Base-by-base conservation (phyloP, 192 early-diverging fungal species). In the Gaertneriomyces semiglobifer region DNA sequence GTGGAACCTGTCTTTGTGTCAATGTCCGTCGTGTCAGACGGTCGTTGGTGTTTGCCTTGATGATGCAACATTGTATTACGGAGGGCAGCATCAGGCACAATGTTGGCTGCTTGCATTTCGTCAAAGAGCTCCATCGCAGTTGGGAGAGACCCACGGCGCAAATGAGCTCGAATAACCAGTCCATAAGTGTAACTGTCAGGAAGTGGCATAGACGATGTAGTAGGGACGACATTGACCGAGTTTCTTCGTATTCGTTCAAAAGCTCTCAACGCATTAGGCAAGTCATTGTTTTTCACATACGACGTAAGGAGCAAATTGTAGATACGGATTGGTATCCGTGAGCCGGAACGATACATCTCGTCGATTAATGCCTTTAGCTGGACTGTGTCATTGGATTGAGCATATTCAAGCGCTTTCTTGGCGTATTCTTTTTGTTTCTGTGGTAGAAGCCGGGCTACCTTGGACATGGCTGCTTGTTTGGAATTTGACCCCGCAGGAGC, bases 241-340 rank as follows among this genome's bases (percentile, higher is more conserved):
- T 33, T 33, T 33, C 25, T 33, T 8, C 65, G 65, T 18, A 68
- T 46, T 20, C 53, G 48, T 11, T 68, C 66, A 16, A 60, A 60
- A 12, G 44, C n/a, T 6, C 0, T 46, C 10, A 42, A 41, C 5
- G 66, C 66, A 60, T 56, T 45, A 5, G 14, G 7, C 44, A 68
- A 33, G 25, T 68, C 43, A 51, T 68, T 59, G 58, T 68, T 68
- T 5, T 58, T 44, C 6, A 60, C 54, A 16, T 68, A 68, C 6
- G 33, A n/a, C 12, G 40, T 18, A 14, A 68, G 48, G 66, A 68
- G 56, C 48, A 19, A 11, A 40, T 68, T 68, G 58, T 68, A 68
- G 6, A 44, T 51, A 2, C 25, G 12, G 40, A 48, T 19, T 5
- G 66, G 14, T 5, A 58, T 56, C 6, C 16, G 45, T 0, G 52